Evolutionary conservation across 2,329 filamentous ascomycete species (phyloP).

Genomic region (Aspergillus sp.): DNA sequence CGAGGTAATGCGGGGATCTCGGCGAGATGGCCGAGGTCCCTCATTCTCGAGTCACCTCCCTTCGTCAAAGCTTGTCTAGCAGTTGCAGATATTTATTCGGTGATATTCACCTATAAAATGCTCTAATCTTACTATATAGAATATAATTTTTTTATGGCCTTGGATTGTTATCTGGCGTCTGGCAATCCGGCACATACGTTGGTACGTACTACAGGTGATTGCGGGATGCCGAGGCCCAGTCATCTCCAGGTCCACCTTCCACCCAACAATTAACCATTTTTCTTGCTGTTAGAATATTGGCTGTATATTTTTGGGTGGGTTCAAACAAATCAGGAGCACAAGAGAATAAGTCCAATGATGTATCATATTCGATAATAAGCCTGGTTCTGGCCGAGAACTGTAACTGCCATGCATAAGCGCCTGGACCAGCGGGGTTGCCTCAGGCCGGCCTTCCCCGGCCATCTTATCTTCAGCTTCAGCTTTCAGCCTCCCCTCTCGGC

Average conservation of each 20-base stretch:
- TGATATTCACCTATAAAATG: neutral
- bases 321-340: too few relatives aligned
- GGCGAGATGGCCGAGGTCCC: constrained; percentile 8
- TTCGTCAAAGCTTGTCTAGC: neutral
- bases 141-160: too few relatives aligned
- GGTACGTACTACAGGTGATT: too few relatives aligned
- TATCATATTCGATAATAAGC: neutral
- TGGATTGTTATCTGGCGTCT: too few relatives aligned
- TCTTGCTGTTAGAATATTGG: neutral
- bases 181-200: neutral
- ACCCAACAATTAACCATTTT: neutral
- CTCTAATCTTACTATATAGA: too few relatives aligned
- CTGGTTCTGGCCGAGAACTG: neutral
- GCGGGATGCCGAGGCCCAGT: constrained; percentile 4
- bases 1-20: constrained; percentile 3
- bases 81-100: neutral
- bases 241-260: neutral
- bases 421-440: constrained; percentile 4
- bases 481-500: neutral
- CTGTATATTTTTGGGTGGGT: too few relatives aligned
- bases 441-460: neutral
- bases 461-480: neutral
- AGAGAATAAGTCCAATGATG: neutral
- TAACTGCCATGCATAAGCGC: neutral
- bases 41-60: neutral